Evolutionary conservation across 2,329 filamentous ascomycete genomes (phyloP).

Genomic region (Sporothrix protearum): DNA sequence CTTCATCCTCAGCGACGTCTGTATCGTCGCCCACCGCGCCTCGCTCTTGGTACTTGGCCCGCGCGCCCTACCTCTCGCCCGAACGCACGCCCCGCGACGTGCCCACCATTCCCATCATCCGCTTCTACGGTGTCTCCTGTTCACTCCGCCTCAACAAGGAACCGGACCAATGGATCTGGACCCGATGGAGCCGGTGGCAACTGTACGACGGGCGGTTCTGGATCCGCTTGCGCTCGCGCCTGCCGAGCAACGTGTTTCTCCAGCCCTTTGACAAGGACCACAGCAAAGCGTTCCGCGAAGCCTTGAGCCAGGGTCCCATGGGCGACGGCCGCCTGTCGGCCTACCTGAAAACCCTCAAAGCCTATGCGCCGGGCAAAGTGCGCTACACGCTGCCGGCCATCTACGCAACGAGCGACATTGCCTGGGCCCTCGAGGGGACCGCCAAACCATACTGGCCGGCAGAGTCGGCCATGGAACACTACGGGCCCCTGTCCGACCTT

Average conservation of each 20-base stretch:
- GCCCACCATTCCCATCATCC: slow-evolving; percentile 31
- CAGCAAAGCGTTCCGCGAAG: slow-evolving; percentile 48
- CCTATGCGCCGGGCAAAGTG: slow-evolving; percentile 53
- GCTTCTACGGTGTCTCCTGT: slow-evolving; percentile 27
- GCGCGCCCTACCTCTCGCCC: slow-evolving; percentile 23
- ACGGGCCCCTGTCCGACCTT: background rate
- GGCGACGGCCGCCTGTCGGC: background rate
- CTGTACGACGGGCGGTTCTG: slow-evolving; percentile 62
- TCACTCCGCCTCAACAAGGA: slow-evolving; percentile 22
- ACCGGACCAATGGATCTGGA: slow-evolving; percentile 31
- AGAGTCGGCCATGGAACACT: background rate
- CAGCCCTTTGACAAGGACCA: slow-evolving; percentile 46
- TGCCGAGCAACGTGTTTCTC: slow-evolving; percentile 43
- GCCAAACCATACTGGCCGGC: slow-evolving; percentile 25
- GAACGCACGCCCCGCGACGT: slow-evolving; percentile 40
- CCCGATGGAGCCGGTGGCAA: slow-evolving; percentile 36
- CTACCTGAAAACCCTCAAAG: slow-evolving; percentile 45
- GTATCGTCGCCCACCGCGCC: slow-evolving; percentile 32
- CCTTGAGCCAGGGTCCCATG: slow-evolving; percentile 33
- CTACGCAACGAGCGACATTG: slow-evolving; percentile 44
- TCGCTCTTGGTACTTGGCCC: slow-evolving; percentile 34
- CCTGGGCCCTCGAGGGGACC: slow-evolving; percentile 29
- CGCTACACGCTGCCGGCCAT: slow-evolving; percentile 55
- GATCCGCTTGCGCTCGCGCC: slow-evolving; percentile 48
- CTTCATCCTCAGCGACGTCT: background rate